Evolutionary conservation across 2,329 filamentous ascomycete genomes (phyloP).

Genomic region (Sclerotinia borealis): DNA sequence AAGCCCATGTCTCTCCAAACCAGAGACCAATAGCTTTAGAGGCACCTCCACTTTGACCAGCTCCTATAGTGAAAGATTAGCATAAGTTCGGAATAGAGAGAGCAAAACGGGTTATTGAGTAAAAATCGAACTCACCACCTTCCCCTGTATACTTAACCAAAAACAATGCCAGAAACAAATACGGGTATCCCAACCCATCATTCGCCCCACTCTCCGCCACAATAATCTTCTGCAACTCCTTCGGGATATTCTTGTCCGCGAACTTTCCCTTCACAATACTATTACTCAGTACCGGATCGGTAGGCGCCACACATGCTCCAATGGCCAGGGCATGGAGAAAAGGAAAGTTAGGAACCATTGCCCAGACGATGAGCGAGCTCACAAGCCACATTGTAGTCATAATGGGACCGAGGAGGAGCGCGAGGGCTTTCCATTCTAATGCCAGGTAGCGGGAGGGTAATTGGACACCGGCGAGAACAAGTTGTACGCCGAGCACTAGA

Average conservation of each 20-base stretch:
- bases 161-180: slow-evolving; percentile 79
- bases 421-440: slow-evolving; percentile 70
- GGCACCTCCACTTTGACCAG: slow-evolving; percentile 50
- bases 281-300: slow-evolving; percentile 81
- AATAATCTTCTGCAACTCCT: slow-evolving; percentile 72
- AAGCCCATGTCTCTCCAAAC: slow-evolving; percentile 82
- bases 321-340: slow-evolving; percentile 76
- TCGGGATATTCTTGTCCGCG: slow-evolving; percentile 83
- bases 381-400: slow-evolving; percentile 84
- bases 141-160: slow-evolving; percentile 66
- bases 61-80: background rate
- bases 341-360: slow-evolving; percentile 60
- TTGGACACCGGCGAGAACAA: slow-evolving; percentile 83
- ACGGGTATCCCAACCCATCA: slow-evolving; percentile 80
- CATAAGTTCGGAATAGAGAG: background rate
- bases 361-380: slow-evolving; percentile 76
- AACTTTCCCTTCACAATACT: slow-evolving; percentile 92
- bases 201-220: slow-evolving; percentile 80
- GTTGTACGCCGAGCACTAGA: slow-evolving; percentile 82
- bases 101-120: too few species aligned
- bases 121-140: slow-evolving; percentile 43
- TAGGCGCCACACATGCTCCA: slow-evolving; percentile 84
- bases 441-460: slow-evolving; percentile 76
- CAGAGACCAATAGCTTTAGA: slow-evolving; percentile 66
- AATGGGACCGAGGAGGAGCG: slow-evolving; percentile 70